Base-by-base conservation (phyloP, 2,329 filamentous ascomycete species). In the Colletotrichum orbiculare region DNA sequence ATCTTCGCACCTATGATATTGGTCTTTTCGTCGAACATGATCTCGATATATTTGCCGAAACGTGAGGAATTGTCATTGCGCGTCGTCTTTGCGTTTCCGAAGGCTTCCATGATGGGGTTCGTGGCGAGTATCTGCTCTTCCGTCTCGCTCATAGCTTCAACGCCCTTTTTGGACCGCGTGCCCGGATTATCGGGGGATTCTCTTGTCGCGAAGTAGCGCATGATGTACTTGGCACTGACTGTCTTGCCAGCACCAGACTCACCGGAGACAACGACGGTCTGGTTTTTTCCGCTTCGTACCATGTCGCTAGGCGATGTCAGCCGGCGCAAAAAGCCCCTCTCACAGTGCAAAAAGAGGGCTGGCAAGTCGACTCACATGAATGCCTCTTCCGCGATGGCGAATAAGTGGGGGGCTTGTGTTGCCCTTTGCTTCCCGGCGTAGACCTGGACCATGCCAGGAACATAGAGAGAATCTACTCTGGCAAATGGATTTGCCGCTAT, bases 1-100 rank as follows among this genome's bases (percentile, higher is more conserved):
- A 99, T 99, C 82, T 96, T 96, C 61, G 96, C 96, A 71, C 96
- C 96, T 74, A 98, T 97, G 73, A 99, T 99, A 77, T 96, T 96
- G 68, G 93, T 97, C 73, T 91, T 88, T 68, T 93, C 88, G 81
- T 98, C 94, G 78, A 99, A 99, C 93, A 98, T 95, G 76, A 99
- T 99, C 82, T 99, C 96, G 73, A 99, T 98, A 79, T 99, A 99
- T 85, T 99, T 99, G 78, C 96, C 96, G 79, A 99, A 99, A 74
- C 96, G 89, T 46, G 96, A 99, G 48, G 96, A 99, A 81, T 99
- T 99, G 81, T 99, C 96, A 82, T 99, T 99, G 77, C 96, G 88
- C 10, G 96, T 99, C n/a, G 96, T 99, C 83, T 99, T 99, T 59
- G 96, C 96, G 82, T 99, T 99, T 77, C 96, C 96, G 75, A 99